phyloP scores from a whole-genome alignment of 2,329 filamentous ascomycete species.

The Annulohypoxylon truncatum region DNA sequence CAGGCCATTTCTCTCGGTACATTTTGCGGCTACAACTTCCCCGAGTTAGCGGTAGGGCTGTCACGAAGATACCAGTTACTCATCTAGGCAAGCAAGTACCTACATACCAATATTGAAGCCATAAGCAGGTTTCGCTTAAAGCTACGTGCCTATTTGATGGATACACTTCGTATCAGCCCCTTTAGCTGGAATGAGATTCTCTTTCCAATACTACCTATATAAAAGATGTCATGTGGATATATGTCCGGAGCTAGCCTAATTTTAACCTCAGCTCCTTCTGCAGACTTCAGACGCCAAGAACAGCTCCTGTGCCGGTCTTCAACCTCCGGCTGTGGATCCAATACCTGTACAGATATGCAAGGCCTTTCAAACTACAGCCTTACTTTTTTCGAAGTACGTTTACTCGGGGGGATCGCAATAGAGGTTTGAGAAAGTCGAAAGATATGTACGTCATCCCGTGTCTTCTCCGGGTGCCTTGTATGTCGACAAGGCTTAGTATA shows the following conservation, averaged over 20 bases:
- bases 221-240: conserved; percentile 3
- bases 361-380: conserved; percentile 11
- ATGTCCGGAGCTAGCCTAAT: background rate
- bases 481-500: background rate
- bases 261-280: background rate
- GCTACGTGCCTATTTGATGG: background rate
- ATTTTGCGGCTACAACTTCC: conserved; percentile 6
- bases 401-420: background rate
- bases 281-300: background rate
- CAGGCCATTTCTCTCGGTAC: background rate
- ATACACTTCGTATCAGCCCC: background rate
- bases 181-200: background rate
- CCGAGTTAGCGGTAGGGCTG: background rate
- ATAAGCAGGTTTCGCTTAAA: background rate
- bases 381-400: conserved; percentile 7
- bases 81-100: background rate
- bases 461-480: background rate
- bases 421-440: background rate
- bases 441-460: background rate
- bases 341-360: background rate
- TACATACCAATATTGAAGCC: background rate
- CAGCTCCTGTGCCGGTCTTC: background rate
- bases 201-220: background rate
- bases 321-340: background rate
- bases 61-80: background rate